These are phyloP conservation scores for Pseudogymnoascus sp. DNA, from an alignment of 2,329 filamentous ascomycete species.

Conservation along the genomic window DNA sequence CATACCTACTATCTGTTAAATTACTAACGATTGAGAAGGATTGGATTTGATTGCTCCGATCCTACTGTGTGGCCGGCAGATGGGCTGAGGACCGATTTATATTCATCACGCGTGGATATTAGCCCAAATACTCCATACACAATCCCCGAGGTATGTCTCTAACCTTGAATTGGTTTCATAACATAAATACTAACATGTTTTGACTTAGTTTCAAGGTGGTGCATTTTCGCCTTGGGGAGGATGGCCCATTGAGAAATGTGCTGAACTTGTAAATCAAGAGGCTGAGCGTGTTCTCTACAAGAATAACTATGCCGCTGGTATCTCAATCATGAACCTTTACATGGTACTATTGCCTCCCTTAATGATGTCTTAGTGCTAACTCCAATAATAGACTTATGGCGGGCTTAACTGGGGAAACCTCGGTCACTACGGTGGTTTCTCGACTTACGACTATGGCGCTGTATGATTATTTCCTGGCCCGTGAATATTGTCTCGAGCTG, in stretches of 20 bases:
- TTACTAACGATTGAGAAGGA: background rate
- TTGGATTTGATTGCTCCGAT: slow-evolving; percentile 40
- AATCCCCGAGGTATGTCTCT: slow-evolving; percentile 34
- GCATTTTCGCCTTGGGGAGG: slow-evolving; percentile 71
- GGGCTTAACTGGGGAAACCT: slow-evolving; percentile 78
- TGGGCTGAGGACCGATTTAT: slow-evolving; percentile 39
- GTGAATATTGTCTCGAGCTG: background rate
- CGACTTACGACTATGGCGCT: slow-evolving; percentile 46
- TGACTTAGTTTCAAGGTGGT: slow-evolving; percentile 56
- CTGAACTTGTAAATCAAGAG: slow-evolving; percentile 55
- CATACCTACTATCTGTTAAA: slow-evolving; percentile 26
- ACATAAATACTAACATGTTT: slow-evolving; percentile 32
- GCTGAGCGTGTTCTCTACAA: slow-evolving; percentile 71
- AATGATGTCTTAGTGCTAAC: background rate
- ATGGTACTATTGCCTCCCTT: slow-evolving; percentile 44
- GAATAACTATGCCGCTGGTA: slow-evolving; percentile 56
- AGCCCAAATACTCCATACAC: slow-evolving; percentile 59
- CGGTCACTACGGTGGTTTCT: slow-evolving; percentile 56
- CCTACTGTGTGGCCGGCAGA: slow-evolving; percentile 48
- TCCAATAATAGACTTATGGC: slow-evolving; percentile 51
- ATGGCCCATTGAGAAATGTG: slow-evolving; percentile 42
- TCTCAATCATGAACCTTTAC: slow-evolving; percentile 62
- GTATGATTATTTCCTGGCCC: slow-evolving; percentile 17
- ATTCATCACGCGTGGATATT: slow-evolving; percentile 45
- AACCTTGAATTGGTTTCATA: background rate